Conservation (phyloP, 805 yeast species). For the Torulaspora delbrueckii region DNA sequence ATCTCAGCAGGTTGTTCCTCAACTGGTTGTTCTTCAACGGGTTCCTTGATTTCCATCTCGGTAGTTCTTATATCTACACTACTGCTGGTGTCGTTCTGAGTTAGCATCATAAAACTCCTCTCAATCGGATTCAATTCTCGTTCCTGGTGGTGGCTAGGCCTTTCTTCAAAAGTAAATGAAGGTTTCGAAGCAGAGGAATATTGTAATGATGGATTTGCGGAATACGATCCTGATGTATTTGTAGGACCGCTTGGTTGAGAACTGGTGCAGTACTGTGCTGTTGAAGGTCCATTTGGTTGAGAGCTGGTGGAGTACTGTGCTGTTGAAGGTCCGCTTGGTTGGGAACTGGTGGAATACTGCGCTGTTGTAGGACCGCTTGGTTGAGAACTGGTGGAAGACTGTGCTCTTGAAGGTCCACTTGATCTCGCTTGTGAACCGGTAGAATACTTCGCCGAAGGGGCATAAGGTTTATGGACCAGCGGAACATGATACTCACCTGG, state of each 20-base stretch:
- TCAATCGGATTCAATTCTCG: conserved; percentile 29
- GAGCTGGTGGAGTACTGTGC: no score
- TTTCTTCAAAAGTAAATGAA: conserved; percentile 6
- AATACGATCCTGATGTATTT: no score
- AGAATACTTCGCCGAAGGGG: not conserved
- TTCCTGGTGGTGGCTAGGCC: not conserved
- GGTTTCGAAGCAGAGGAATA: not conserved
- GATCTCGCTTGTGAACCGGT: not conserved
- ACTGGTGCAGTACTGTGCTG: not conserved
- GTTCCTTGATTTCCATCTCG: not conserved
- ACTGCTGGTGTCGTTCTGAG: conserved; percentile 22
- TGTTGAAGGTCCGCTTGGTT: no score
- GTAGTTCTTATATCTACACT: not conserved
- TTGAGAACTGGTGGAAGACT: no score
- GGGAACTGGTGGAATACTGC: not conserved
- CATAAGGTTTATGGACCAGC: not conserved
- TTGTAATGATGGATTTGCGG: no score
- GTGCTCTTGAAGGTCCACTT: not conserved
- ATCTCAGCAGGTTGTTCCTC: not conserved
- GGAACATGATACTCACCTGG: not conserved
- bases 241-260: not conserved
- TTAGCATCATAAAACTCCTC: conserved; percentile 31
- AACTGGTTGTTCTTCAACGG: not conserved
- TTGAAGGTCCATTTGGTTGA: no score
- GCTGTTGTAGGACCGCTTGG: not conserved